Percentiles rank a stretch among this genome's conserved stretches.
phyloP scores from a whole-genome alignment of 179 eudicot species.

The Beta lomatogona region DNA sequence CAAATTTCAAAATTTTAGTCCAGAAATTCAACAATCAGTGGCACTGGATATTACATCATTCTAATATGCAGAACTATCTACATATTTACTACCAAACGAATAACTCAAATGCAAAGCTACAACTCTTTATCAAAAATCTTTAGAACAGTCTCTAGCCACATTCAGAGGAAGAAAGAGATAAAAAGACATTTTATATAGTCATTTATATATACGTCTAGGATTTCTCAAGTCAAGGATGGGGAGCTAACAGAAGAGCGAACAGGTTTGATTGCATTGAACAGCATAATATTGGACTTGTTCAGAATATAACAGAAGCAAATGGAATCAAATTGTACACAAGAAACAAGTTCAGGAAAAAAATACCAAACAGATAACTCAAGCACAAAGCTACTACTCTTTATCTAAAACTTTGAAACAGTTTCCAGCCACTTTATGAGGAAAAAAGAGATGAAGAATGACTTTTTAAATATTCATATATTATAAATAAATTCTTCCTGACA shows the following conservation, averaged over 20 bases:
- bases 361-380: not conserved
- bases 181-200: too few species aligned
- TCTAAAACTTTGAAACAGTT: not conserved
- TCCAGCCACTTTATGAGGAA: not conserved
- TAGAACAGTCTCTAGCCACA: too few species aligned
- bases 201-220: too few species aligned
- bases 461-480: not conserved
- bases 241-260: not conserved
- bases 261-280: not conserved
- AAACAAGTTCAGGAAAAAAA: not conserved
- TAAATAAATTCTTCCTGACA: not conserved
- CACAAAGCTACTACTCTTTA: too few species aligned
- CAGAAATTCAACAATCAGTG: not conserved
- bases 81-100: too few species aligned
- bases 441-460: not conserved
- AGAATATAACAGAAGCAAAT: not conserved
- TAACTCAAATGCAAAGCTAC: too few species aligned
- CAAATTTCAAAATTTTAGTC: not conserved
- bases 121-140: too few species aligned
- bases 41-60: not conserved
- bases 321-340: not conserved
- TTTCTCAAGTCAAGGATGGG: too few species aligned
- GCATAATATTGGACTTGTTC: not conserved
- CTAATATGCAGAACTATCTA: not conserved
- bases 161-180: too few species aligned